Conservation (phyloP, 176 grass and related monocot genomes). For the Tillandsia fasciculata region DNA sequence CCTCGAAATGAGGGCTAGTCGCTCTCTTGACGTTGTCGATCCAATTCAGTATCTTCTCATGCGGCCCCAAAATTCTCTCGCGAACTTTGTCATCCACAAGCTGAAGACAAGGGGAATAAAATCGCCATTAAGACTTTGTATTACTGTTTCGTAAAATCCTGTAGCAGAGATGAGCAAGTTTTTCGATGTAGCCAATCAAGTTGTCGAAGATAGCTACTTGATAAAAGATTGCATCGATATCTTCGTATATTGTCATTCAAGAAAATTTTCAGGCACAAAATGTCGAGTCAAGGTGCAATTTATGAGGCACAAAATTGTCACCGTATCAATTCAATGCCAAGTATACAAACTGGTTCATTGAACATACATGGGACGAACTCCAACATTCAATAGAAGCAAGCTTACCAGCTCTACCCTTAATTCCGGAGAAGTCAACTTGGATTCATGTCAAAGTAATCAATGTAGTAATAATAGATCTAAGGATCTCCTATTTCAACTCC, state of each 20-base stretch:
- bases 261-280: too few species aligned
- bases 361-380: too few species aligned
- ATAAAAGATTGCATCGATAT: not conserved
- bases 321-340: too few species aligned
- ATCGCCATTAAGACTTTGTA: not conserved
- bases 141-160: not conserved
- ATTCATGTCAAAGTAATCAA: not conserved
- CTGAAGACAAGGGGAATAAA: slow-evolving; percentile 22
- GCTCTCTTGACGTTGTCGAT: slow-evolving; percentile 77
- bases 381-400: too few species aligned
- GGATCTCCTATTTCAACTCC: too few species aligned
- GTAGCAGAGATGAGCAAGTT: not conserved
- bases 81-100: slow-evolving; percentile 34
- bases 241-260: not conserved
- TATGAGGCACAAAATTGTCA: too few species aligned
- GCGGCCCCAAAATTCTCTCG: slow-evolving; percentile 37
- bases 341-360: too few species aligned
- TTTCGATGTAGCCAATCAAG: not conserved
- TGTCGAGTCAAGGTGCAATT: too few species aligned
- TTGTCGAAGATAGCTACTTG: not conserved
- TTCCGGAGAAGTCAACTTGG: not conserved
- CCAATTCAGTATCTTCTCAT: slow-evolving; percentile 52
- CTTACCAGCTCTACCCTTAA: too few species aligned
- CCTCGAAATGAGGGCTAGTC: slow-evolving; percentile 68
- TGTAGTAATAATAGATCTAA: too few species aligned